These are phyloP conservation scores for Harringtonia lauricola DNA, from an alignment of 2,329 filamentous ascomycete species.

Conservation along the genomic window DNA sequence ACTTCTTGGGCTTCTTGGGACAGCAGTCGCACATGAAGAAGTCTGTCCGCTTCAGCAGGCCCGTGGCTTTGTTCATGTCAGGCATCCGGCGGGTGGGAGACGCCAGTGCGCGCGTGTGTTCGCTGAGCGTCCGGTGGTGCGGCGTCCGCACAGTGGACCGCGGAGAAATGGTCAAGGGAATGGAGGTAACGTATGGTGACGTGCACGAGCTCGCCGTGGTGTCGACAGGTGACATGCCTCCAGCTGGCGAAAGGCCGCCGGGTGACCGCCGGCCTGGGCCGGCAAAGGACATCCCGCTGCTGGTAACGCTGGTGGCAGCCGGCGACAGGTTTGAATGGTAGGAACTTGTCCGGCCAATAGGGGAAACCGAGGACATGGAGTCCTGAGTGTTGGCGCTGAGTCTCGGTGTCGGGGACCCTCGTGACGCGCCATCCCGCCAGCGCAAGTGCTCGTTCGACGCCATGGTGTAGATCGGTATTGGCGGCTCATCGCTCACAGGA, in stretches of 20 bases:
- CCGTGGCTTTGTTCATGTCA: slow-evolving; percentile 28
- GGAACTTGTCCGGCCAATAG: slow-evolving; percentile 29
- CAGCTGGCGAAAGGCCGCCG: slow-evolving; percentile 28
- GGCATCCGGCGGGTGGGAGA: slow-evolving; percentile 38
- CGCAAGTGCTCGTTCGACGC: slow-evolving; percentile 32
- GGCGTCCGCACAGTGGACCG: slow-evolving; percentile 30
- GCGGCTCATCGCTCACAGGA: slow-evolving; percentile 34
- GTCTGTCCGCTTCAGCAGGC: slow-evolving; percentile 31
- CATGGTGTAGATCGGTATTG: slow-evolving; percentile 18
- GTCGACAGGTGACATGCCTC: slow-evolving; percentile 38
- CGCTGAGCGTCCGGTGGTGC: slow-evolving; percentile 36
- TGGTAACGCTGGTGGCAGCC: slow-evolving; percentile 29
- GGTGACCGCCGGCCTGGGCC: slow-evolving; percentile 31
- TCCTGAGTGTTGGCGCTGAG: slow-evolving; percentile 34
- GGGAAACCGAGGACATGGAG: slow-evolving; percentile 31
- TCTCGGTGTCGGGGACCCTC: slow-evolving; percentile 42
- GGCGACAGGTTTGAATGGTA: slow-evolving; percentile 35
- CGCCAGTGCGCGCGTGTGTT: slow-evolving; percentile 25
- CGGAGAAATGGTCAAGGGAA: slow-evolving; percentile 38
- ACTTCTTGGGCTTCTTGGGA: slow-evolving; percentile 94
- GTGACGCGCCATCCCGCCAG: slow-evolving; percentile 34
- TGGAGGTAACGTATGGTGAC: slow-evolving; percentile 38
- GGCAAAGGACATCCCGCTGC: slow-evolving; percentile 25
- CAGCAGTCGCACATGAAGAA: slow-evolving; percentile 80
- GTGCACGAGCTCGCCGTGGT: slow-evolving; percentile 22